These are phyloP conservation scores for Quercus suber DNA, from an alignment of 306 rosid species.

Conservation along the genomic window DNA sequence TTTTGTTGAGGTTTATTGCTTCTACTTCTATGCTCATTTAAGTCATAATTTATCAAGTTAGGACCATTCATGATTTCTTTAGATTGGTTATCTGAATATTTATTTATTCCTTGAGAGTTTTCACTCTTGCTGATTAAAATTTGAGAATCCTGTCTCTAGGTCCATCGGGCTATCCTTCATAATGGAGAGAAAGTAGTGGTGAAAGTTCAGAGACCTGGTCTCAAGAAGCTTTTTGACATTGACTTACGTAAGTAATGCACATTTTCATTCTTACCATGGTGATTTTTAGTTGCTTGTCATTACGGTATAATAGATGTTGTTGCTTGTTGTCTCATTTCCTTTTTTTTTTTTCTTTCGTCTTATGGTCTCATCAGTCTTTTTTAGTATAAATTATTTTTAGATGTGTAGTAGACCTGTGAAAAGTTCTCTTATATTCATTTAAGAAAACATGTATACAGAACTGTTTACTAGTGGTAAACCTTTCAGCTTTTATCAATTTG, in stretches of 20 bases:
- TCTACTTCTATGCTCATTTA: not conserved
- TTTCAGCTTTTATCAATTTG: not conserved
- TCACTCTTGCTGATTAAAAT: slow-evolving; percentile 4
- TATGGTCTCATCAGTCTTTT: not conserved
- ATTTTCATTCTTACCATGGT: slow-evolving; percentile 12
- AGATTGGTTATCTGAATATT: not conserved
- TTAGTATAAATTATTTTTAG: not conserved
- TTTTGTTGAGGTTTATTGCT: not conserved
- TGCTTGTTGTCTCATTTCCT: not conserved
- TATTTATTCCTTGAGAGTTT: slow-evolving; percentile 2
- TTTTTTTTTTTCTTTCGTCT: not conserved
- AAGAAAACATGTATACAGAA: not conserved
- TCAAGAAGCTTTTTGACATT: slow-evolving; percentile 93
- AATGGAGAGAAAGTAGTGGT: slow-evolving; percentile 87
- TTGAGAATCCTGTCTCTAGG: slow-evolving; percentile 42
- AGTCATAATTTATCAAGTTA: not conserved
- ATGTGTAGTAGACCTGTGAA: not conserved
- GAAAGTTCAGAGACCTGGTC: slow-evolving; percentile 96
- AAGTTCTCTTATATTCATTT: not conserved
- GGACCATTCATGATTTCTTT: not conserved
- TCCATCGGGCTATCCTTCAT: slow-evolving; percentile 88
- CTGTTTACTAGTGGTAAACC: not conserved
- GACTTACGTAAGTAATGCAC: slow-evolving; percentile 69
- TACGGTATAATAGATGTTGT: slow-evolving; percentile 6
- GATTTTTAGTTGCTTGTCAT: not conserved